These are phyloP conservation scores for Candida vartiovaarae DNA, from an alignment of 805 yeast species.

Conservation along the genomic window DNA sequence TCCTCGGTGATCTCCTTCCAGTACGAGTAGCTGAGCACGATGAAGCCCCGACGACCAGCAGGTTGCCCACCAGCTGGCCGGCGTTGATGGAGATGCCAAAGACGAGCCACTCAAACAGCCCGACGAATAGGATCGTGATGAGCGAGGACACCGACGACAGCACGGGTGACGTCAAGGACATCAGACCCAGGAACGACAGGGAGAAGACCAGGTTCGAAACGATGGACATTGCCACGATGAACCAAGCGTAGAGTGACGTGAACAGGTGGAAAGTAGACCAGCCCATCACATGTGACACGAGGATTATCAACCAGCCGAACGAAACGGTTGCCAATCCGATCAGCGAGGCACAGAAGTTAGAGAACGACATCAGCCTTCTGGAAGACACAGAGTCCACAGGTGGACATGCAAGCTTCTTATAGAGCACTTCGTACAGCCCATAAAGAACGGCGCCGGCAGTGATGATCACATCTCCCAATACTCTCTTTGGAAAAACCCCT, in stretches of 20 bases:
- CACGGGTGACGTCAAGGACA: conserved; percentile 84
- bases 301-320: conserved; percentile 41
- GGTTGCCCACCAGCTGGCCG: conserved; percentile 62
- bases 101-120: conserved; percentile 63
- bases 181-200: conserved; percentile 63
- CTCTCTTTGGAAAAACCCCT: conserved; percentile 46
- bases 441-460: conserved; percentile 68
- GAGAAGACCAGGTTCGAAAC: conserved; percentile 61
- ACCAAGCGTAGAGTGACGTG: conserved; percentile 32
- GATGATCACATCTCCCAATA: conserved; percentile 65
- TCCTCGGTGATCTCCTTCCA: conserved; percentile 55
- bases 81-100: conserved; percentile 51
- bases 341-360: conserved; percentile 65
- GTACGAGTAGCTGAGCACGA: conserved; percentile 52
- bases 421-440: conserved; percentile 78
- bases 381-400: conserved; percentile 55
- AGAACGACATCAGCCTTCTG: conserved; percentile 71
- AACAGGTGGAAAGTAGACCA: conserved; percentile 55
- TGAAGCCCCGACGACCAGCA: conserved; percentile 65
- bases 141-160: conserved; percentile 63
- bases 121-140: conserved; percentile 74
- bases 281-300: conserved; percentile 45
- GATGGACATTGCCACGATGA: conserved; percentile 44
- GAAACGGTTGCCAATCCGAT: conserved; percentile 54
- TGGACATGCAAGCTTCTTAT: conserved; percentile 70